Base-by-base conservation (phyloP, 345 rosid species). In the Sisymbrium irio region DNA sequence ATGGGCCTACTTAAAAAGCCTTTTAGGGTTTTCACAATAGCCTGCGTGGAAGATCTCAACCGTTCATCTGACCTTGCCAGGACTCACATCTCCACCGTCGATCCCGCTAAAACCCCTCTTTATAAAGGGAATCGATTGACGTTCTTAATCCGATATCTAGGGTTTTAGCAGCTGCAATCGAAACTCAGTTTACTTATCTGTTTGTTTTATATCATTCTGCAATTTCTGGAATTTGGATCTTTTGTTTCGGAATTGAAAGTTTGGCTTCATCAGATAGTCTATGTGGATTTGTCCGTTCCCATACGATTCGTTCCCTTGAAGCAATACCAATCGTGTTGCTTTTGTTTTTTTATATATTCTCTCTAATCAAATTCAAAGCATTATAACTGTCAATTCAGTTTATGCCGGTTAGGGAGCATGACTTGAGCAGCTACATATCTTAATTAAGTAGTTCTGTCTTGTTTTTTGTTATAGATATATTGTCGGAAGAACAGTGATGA, bases 271-370 rank as follows among this genome's bases (percentile, higher is more conserved):
- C 35, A 51, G 57, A 51, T 51, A 25, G 56, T 51, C 56, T 32
- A 51, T 51, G 56, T 11, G 86, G 91, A 86, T 74, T 27, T 36
- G 2, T 72, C 73, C 13, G 73, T 86, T 88, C 93, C 90, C 89
- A 78, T 62, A 19, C 47, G 93, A 88, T 84, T 88, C 94, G 90
- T 87, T 88, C 97, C 89, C 88, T 85, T 75, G 92, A 90, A 85
- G 94, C 97, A 51, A 87, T 42, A 90, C 12, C 12, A 28, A 41
- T 68, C 49, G 90, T 85, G 92, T 80, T 88, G 91, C 79, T 74
- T 68, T 58, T 5, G 57, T 56, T 36, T 19, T 71, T n/a, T n/a
- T n/a, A n/a, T 0, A 33, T 54, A 8, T 33, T 9, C 57, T 67
- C 55, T 7, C 6, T 49, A 10, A 49, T 20, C 30, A 20, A 20